Percentiles rank a stretch among this genome's conserved stretches.
phyloP scores from a whole-genome alignment of 345 rosid species.

The Rhizophora apiculata region DNA sequence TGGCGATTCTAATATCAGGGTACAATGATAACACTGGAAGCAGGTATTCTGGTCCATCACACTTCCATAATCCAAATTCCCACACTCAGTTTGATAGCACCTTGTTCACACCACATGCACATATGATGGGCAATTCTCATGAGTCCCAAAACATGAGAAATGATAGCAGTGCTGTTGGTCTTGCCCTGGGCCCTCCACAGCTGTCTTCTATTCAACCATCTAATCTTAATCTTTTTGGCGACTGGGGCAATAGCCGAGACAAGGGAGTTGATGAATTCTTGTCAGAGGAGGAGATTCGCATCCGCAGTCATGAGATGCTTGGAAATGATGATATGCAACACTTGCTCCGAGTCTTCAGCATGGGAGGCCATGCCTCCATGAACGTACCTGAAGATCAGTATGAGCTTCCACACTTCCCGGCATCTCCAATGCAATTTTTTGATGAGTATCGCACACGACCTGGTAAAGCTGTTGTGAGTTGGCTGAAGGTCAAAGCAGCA shows the following conservation, averaged over 20 bases:
- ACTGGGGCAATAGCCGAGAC: constrained; percentile 69
- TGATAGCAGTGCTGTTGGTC: constrained; percentile 43
- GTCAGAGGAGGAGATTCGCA: constrained; percentile 87
- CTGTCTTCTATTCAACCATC: constrained; percentile 45
- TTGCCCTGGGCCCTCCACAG: constrained; percentile 73
- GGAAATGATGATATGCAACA: constrained; percentile 97
- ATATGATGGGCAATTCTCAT: constrained; percentile 39
- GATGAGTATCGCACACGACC: constrained; percentile 74
- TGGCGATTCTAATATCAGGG: constrained; percentile 36
- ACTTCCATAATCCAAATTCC: constrained; percentile 49
- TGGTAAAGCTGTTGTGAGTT: constrained; percentile 88
- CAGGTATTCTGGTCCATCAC: constrained; percentile 51
- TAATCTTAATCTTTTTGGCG: constrained; percentile 64
- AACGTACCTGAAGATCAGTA: constrained; percentile 65
- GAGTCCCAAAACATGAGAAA: constrained; percentile 46
- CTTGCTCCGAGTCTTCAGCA: constrained; percentile 71
- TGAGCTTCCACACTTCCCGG: constrained; percentile 48
- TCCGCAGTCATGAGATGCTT: constrained; percentile 91
- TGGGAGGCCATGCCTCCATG: constrained; percentile 60
- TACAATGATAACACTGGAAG: constrained; percentile 44
- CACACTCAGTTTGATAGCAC: constrained; percentile 44
- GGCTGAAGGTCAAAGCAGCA: constrained; percentile 98
- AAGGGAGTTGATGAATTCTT: constrained; percentile 64
- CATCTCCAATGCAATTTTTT: constrained; percentile 70
- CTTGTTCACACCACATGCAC: constrained; percentile 44